Percentiles rank a stretch among this genome's conserved stretches.
These are phyloP conservation scores for Scedosporium minutisporum DNA, from an alignment of 2,329 filamentous ascomycete species.

Conservation along the genomic window DNA sequence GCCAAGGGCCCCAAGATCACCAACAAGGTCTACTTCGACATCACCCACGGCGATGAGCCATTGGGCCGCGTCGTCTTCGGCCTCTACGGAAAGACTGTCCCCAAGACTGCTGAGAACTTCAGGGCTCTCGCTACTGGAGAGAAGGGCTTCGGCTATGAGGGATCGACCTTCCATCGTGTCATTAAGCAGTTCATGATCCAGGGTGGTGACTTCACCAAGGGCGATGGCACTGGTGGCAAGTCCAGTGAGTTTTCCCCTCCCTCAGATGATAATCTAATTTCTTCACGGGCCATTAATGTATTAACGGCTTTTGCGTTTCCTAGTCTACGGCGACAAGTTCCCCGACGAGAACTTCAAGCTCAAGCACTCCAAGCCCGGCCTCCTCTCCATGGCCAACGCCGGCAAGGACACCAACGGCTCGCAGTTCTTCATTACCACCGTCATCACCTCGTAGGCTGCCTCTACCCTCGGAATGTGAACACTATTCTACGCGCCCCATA, in stretches of 20 bases:
- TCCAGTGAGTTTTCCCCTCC: conserved; percentile 49
- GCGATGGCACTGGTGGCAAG: conserved; percentile 76
- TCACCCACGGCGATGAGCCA: conserved; percentile 63
- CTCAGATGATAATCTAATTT: not conserved
- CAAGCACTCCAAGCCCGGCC: conserved; percentile 78
- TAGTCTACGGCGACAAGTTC: conserved; percentile 76
- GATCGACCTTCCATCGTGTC: conserved; percentile 78
- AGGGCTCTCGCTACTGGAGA: conserved; percentile 74
- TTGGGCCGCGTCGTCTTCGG: conserved; percentile 71
- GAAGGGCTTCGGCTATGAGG: conserved; percentile 78
- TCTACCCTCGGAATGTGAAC: not conserved
- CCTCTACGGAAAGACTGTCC: conserved; percentile 80
- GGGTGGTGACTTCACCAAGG: conserved; percentile 78
- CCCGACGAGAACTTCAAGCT: conserved; percentile 91
- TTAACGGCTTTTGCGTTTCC: not conserved
- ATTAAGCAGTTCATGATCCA: conserved; percentile 91
- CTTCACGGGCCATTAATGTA: not conserved
- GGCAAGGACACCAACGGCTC: conserved; percentile 81
- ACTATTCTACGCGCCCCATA: not conserved
- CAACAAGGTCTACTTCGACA: conserved; percentile 87
- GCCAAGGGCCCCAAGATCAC: conserved; percentile 90
- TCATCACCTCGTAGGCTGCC: conserved; percentile 57
- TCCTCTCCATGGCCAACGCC: conserved; percentile 78
- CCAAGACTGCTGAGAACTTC: conserved; percentile 66
- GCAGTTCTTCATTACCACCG: conserved; percentile 87